Evolutionary conservation across 768 basidiomycete species (phyloP).

Genomic region (Crepidotus variabilis): DNA sequence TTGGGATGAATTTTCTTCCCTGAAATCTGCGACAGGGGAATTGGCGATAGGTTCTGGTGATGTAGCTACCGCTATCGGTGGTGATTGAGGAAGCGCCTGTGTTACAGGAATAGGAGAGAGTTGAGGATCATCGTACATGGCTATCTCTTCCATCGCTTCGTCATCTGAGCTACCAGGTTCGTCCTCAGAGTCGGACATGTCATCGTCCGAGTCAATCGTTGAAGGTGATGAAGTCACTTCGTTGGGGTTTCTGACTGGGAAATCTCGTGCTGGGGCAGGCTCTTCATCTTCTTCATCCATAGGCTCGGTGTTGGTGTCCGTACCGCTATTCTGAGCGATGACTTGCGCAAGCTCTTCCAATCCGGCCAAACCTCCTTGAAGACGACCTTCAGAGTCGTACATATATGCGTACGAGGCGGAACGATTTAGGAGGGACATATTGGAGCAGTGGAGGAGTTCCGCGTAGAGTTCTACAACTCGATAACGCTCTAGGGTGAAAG

Average conservation of each 20-base stretch:
- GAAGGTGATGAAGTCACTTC: slow-evolving; percentile 40
- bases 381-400: slow-evolving; percentile 80
- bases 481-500: slow-evolving; percentile 92
- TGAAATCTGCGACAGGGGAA: slow-evolving; percentile 1
- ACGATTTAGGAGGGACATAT: slow-evolving; percentile 95
- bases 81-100: slow-evolving; percentile 27
- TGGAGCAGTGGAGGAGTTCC: slow-evolving; percentile 95
- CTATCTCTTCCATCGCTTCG: slow-evolving; percentile 80
- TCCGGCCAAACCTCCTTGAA: slow-evolving; percentile 82
- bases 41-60: slow-evolving; percentile 19
- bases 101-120: slow-evolving; percentile 27
- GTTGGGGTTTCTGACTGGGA: slow-evolving; percentile 54
- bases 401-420: slow-evolving; percentile 57
- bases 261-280: slow-evolving; percentile 59
- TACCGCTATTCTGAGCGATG: slow-evolving; percentile 58
- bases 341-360: slow-evolving; percentile 87
- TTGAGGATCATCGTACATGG: slow-evolving; percentile 62
- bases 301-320: slow-evolving; percentile 46
- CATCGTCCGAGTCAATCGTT: neutral
- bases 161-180: slow-evolving; percentile 76
- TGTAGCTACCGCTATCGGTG: slow-evolving; percentile 26
- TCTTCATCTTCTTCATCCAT: slow-evolving; percentile 60
- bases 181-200: slow-evolving; percentile 57
- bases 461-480: slow-evolving; percentile 96
- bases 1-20: slow-evolving; percentile 1